phyloP scores from a whole-genome alignment of 108 stramenopile genomes.

The Mediolabrus comicus region DNA sequence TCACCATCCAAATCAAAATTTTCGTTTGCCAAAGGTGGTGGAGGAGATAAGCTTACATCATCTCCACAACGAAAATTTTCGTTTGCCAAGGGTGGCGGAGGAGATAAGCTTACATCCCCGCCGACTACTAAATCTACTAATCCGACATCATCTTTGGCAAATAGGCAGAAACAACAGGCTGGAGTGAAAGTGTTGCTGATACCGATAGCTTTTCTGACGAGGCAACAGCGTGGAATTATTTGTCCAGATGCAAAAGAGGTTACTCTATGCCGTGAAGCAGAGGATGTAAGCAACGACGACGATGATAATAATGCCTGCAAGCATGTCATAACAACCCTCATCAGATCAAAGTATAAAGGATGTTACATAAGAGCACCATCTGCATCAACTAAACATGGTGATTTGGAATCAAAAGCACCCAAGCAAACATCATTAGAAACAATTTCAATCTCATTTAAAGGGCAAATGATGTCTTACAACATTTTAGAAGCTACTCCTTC shows the following conservation, averaged over 20 bases:
- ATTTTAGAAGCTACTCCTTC: conserved; percentile 19
- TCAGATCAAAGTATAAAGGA: conserved; percentile 34
- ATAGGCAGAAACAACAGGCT: neutral
- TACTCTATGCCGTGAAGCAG: conserved; percentile 11
- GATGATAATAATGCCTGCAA: no score
- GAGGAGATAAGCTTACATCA: conserved; percentile 48
- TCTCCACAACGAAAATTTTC: no score
- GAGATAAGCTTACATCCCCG: conserved; percentile 42
- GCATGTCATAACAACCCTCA: conserved; percentile 37
- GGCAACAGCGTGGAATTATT: conserved; percentile 4
- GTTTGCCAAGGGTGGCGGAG: conserved; percentile 51
- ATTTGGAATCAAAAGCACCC: neutral
- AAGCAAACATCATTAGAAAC: conserved; percentile 15
- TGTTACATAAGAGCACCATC: conserved; percentile 14
- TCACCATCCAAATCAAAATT: conserved; percentile 53
- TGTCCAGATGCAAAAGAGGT: conserved; percentile 34
- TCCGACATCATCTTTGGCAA: neutral
- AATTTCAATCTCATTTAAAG: conserved; percentile 37
- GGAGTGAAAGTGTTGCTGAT: conserved; percentile 10
- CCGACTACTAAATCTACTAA: neutral
- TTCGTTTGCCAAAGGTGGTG: conserved; percentile 68
- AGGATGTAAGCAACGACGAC: neutral
- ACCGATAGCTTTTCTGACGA: conserved; percentile 19
- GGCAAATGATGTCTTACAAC: conserved; percentile 20
- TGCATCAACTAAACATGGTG: neutral